Base-by-base conservation (phyloP, 495 filamentous ascomycete genomes). In the Trichoderma orchidacearum region DNA sequence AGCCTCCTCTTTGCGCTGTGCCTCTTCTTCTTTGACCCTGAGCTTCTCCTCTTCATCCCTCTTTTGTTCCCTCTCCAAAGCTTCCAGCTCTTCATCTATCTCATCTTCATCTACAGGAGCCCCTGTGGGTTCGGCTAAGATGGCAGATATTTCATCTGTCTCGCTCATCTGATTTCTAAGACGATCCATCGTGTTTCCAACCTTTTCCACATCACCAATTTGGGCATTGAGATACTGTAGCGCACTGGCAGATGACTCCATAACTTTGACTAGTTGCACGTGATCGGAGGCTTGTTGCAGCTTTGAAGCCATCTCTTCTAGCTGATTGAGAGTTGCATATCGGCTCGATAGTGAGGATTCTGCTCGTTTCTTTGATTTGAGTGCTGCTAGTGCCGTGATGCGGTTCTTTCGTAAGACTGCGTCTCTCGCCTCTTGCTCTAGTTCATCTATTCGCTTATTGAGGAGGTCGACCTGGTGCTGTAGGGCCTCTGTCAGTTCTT, bases 251-350 rank as follows among this genome's bases (percentile, higher is more conserved):
- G 86, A 85, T 18, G 82, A 80, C 63, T 90, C 81, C 85, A 98
- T 92, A 9, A 88, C 84, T 54, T 74, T 73, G 2, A 96, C 79
- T 17, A 95, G 75, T 56, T 87, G 83, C 17, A 95, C 80, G 53
- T 95, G 89, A 62, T 87, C 86, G 2, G 80, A 76, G 1, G 93
- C 94, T 67, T 90, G 84, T 67, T 95, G 84, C 55, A 98, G 90
- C 62, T 84, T 85, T 8, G 72, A 65, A 54, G 85, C 85, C 0
- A 95, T 83, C 48, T 87, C 83, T 67, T 96, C 89, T 0, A 96
- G 73, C 68, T 95, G 90, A n/a, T 69, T 69, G 1, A 93, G 75
- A 0, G 84, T 86, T 9, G 82, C 82, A 23, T 82, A 75, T 3
- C 89, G 83, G 52, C 82, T 78, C 17, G 76, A 72, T 0, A 97